A percentile compares a stretch with the other conserved stretches of the same genome.
Conservation (phyloP, 352 stramenopile genomes). For the Pythium phragmitis region DNA sequence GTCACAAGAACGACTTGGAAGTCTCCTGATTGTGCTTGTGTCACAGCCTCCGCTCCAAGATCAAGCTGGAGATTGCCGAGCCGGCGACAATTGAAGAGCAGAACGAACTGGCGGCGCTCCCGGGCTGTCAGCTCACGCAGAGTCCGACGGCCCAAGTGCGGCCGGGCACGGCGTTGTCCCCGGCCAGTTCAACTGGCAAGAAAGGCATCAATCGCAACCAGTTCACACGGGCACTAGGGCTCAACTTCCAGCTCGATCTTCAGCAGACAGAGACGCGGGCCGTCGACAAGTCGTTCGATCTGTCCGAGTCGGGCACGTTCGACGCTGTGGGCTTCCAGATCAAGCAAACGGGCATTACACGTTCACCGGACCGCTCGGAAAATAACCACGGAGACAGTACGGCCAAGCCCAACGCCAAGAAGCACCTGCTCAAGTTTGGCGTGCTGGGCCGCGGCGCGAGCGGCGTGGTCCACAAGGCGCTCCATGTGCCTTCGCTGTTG, state of each 20-base stretch:
- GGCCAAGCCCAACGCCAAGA: conserved; percentile 62
- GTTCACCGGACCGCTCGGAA: conserved; percentile 44
- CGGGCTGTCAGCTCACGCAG: conserved; percentile 37
- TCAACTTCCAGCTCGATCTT: conserved; percentile 74
- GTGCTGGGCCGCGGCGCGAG: conserved; percentile 82
- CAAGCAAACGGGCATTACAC: conserved; percentile 77
- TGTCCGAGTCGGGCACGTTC: conserved; percentile 81
- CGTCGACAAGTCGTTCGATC: conserved; percentile 77
- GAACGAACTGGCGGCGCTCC: conserved; percentile 27
- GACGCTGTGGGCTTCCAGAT: conserved; percentile 82
- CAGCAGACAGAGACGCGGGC: conserved; percentile 48
- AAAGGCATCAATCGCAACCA: conserved; percentile 68
- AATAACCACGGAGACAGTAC: conserved; percentile 28
- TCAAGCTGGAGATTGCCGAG: conserved; percentile 75
- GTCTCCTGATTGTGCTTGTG: conserved; percentile 6
- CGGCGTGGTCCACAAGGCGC: conserved; percentile 86
- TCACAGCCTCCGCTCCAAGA: conserved; percentile 46
- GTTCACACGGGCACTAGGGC: conserved; percentile 61
- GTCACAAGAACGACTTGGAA: neutral
- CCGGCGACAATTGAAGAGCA: conserved; percentile 32
- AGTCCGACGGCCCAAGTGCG: conserved; percentile 43
- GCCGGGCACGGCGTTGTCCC: conserved; percentile 28
- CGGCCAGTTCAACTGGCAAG: conserved; percentile 51
- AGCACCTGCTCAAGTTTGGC: conserved; percentile 81
- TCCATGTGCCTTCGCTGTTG: conserved; percentile 87